Base-by-base conservation (phyloP, 2,329 filamentous ascomycete species). In the Thyridium curvatum region DNA sequence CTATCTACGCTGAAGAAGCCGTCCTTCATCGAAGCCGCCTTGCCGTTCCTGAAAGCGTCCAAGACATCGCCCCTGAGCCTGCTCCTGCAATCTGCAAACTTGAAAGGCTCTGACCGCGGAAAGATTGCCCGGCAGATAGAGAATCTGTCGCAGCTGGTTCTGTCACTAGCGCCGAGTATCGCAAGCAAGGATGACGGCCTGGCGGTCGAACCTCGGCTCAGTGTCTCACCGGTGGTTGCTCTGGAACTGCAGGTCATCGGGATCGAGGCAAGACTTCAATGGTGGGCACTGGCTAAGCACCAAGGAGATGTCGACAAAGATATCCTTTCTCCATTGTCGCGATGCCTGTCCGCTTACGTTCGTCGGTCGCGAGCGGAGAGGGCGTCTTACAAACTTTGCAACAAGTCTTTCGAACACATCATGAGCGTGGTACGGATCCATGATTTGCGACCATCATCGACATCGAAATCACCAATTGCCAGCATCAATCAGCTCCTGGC, bases 101-200 rank as follows among this genome's bases (percentile, higher is more conserved):
- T 59, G 34, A 57, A 58, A 39, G 53, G 63, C 3, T 62, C 71
- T 13, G 68, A 74, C n/a, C 55, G 64, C 10, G 61, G 65, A 8
- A 88, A 85, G 52, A 66, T 71, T 14, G 69, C 76, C 9, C 77
- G 77, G 3, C 82, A 87, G 45, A 62, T 90, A 14, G 82, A 87
- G 36, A 71, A 69, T 0, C 53, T 88, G 2, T 79, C 82, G 0
- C 80, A 85, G 47, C 69, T 70, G 3, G 62, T 89, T 0, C 62
- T 89, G 1, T 74, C 78, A 1, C 60, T 89, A 2, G 75, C 80
- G 18, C 84, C 85, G 1, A 83, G 77, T 49, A 66, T 84, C n/a
- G 78, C 82, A 2, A 65, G 66, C 35, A 72, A 76, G 9, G 76
- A 82, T 31, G 85, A 90, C 50, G 58, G 58, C 4, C 47, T 67